Base-by-base conservation (phyloP, 2,329 filamentous ascomycete species). In the Neonectria hederae region DNA sequence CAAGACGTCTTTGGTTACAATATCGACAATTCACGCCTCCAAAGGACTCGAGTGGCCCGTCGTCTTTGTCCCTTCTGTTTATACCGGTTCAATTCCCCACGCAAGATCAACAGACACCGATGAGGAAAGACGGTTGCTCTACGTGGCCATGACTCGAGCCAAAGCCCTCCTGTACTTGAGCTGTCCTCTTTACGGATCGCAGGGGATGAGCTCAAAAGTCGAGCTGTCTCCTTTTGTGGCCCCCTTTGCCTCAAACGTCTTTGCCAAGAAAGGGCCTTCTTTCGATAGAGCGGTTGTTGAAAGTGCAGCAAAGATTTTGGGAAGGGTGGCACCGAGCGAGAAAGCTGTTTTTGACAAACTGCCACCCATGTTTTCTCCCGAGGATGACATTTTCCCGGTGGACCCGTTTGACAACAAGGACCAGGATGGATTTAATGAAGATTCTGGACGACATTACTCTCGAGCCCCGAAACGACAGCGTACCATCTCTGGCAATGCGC, bases 41-140 rank as follows among this genome's bases (percentile, higher is more conserved):
- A 99, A 99, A 78, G 95, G 95, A 3, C 84, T 99, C 1, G 95
- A 99, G 77, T 99, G 96, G 96, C 95, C 95, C 0, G 86, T 97
- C 1, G 93, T 98, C 1, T 98, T 98, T 76, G 89, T 98, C 17
- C 94, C 96, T 6, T 92, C 92, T 1, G 91, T 93, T 26, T 97
- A 97, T 75, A 89, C 94, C 51, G 96, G 95, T 1, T 95, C 91
- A 2, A 97, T 98, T 63, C 95, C 95, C 5, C 95, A 98, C 76
- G 91, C 90, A 2, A 87, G 94, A 70, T 87, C 94, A 1, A 94
- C 97, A 49, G 93, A 98, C 75, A 84, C 86, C 3, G 91, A 95
- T 61, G 95, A 99, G 78, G 95, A 99, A 77, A 86, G 96, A 63
- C 86, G 95, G 28, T 80, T 99, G 49, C 83, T 99, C 0, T 99